Percentiles rank a stretch among this genome's conserved stretches.
phyloP scores from a whole-genome alignment of 2,329 filamentous ascomycete genomes.

The Pseudogymnoascus sp. region DNA sequence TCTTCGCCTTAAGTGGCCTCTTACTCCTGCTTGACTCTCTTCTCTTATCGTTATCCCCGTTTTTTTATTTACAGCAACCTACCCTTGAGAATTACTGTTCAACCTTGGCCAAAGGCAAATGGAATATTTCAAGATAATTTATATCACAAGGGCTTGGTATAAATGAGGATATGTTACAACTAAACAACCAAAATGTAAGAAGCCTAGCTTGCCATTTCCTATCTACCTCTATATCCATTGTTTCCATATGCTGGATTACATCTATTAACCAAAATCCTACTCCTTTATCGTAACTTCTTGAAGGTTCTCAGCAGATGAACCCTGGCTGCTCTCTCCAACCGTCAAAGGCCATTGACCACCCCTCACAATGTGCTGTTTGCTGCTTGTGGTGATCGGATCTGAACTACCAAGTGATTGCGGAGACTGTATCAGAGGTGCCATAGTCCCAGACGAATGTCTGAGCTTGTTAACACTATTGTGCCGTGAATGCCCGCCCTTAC shows the following conservation, averaged over 20 bases:
- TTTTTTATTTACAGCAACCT: neutral
- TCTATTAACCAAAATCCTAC: neutral
- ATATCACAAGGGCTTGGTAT: neutral
- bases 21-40: neutral
- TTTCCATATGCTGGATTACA: neutral
- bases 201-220: neutral
- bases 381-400: neutral
- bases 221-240: neutral
- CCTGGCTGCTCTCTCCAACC: neutral
- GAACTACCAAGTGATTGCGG: neutral
- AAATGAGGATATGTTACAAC: no score
- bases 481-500: conserved; percentile 12
- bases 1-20: neutral
- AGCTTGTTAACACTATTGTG: conserved; percentile 7
- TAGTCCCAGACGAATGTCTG: neutral
- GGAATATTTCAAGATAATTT: neutral
- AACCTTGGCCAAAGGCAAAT: neutral
- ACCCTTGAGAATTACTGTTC: neutral
- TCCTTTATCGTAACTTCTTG: neutral
- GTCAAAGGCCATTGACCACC: neutral
- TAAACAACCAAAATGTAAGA: neutral
- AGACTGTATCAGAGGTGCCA: neutral
- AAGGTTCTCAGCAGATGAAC: neutral
- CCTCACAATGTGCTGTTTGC: neutral
- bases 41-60: neutral